A percentile compares a stretch with the other conserved stretches of the same genome.
These are phyloP conservation scores for Septoria linicola DNA, from an alignment of 2,329 filamentous ascomycete species.

Conservation along the genomic window DNA sequence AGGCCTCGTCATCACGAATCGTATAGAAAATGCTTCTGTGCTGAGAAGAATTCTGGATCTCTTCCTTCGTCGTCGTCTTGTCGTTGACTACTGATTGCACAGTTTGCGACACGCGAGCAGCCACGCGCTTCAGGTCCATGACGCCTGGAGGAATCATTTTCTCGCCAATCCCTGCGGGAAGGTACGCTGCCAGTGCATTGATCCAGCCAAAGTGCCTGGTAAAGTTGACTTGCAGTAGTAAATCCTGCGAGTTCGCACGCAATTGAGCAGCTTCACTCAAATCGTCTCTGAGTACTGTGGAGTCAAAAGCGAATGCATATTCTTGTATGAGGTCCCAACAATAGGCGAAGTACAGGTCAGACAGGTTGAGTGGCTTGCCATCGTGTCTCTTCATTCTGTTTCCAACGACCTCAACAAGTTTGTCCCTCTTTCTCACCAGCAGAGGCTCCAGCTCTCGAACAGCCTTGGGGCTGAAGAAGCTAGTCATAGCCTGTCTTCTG, in stretches of 20 bases:
- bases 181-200: constrained; percentile 8
- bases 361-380: constrained; percentile 8
- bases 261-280: constrained; percentile 7
- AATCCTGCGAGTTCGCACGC: constrained; percentile 5
- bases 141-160: constrained; percentile 12
- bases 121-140: constrained; percentile 10
- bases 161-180: constrained; percentile 2
- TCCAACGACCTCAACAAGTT: constrained; percentile 7
- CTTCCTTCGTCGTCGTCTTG: neutral
- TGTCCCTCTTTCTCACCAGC: constrained; percentile 9
- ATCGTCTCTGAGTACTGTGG: constrained; percentile 3
- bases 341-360: constrained; percentile 15
- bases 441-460: constrained; percentile 11
- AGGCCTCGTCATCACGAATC: constrained; percentile 6
- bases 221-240: constrained; percentile 14
- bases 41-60: neutral
- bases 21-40: constrained; percentile 15
- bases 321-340: constrained; percentile 16
- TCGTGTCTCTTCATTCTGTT: neutral
- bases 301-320: constrained; percentile 13
- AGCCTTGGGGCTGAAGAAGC: constrained; percentile 17
- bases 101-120: neutral
- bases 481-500: constrained; percentile 13
- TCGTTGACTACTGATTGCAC: constrained; percentile 14
- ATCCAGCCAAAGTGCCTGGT: constrained; percentile 17